These are phyloP conservation scores for Colletotrichum orbiculare DNA, from an alignment of 2,329 filamentous ascomycete genomes.

Conservation along the genomic window DNA sequence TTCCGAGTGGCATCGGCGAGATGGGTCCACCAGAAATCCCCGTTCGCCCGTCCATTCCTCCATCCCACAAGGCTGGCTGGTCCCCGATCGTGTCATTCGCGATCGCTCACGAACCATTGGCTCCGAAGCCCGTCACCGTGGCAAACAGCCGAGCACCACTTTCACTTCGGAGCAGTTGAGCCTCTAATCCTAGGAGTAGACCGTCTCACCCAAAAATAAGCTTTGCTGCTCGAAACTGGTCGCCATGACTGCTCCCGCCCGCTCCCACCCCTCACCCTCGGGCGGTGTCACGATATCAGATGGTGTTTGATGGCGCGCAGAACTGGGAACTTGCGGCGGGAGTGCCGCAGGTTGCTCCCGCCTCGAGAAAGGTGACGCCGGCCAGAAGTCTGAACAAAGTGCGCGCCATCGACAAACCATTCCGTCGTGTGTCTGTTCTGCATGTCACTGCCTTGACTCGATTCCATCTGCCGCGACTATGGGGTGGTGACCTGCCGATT, in stretches of 20 bases:
- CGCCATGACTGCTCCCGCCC: constrained; percentile 21
- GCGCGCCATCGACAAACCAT: no score
- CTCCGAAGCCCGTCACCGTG: constrained; percentile 8
- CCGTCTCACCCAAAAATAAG: constrained; percentile 1
- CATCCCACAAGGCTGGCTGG: constrained; percentile 16
- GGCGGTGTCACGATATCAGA: constrained; percentile 33
- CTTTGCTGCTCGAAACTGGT: constrained; percentile 30
- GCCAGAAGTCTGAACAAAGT: constrained; percentile 15
- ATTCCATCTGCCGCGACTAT: no score
- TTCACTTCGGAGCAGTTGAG: constrained; percentile 3
- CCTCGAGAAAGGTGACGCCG: constrained; percentile 27
- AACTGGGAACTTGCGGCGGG: neutral
- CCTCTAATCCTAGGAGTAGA: neutral
- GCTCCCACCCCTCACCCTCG: constrained; percentile 10
- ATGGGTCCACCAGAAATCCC: no score
- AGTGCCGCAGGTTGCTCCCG: constrained; percentile 18
- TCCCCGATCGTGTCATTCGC: constrained; percentile 8
- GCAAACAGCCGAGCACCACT: constrained; percentile 10
- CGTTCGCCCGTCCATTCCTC: no score
- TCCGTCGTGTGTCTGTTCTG: no score
- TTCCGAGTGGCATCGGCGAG: no score
- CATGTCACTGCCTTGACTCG: no score
- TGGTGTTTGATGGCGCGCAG: constrained; percentile 30
- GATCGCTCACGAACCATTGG: constrained; percentile 23
- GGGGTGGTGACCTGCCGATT: no score